These are phyloP conservation scores for Phytophthora crassamura DNA, from an alignment of 352 stramenopile species.

Conservation along the genomic window DNA sequence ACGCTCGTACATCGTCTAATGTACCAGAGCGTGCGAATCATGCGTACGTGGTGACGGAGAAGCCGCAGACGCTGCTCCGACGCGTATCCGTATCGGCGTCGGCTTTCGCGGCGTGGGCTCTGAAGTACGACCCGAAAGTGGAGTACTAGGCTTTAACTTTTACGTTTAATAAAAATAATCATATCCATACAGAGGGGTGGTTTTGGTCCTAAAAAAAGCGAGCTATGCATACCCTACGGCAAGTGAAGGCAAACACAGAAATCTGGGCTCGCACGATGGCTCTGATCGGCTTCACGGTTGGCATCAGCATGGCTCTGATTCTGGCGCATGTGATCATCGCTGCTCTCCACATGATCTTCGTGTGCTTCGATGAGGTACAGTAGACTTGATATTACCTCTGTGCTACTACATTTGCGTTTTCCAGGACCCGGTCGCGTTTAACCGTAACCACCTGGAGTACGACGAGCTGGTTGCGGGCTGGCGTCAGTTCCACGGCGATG, in stretches of 20 bases:
- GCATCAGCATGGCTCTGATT: conserved; percentile 85
- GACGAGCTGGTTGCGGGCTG: conserved; percentile 76
- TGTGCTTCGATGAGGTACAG: conserved; percentile 87
- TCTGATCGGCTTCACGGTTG: conserved; percentile 80
- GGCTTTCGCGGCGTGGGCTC: conserved; percentile 36
- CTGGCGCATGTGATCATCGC: conserved; percentile 85
- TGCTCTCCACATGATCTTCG: conserved; percentile 86
- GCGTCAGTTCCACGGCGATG: conserved; percentile 85
- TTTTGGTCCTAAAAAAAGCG: too few relatives aligned
- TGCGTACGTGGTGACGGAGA: conserved; percentile 35
- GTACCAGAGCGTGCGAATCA: conserved; percentile 17
- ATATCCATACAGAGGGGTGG: too few relatives aligned
- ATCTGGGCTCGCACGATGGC: too few relatives aligned
- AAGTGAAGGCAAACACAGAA: too few relatives aligned
- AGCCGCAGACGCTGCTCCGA: conserved; percentile 36
- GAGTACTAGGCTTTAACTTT: too few relatives aligned
- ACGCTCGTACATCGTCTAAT: conserved; percentile 11
- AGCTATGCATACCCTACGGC: too few relatives aligned
- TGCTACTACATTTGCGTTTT: conserved; percentile 6
- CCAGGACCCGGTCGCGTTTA: conserved; percentile 82
- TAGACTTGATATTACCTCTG: conserved; percentile 19
- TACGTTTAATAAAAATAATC: too few relatives aligned
- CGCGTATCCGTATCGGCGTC: conserved; percentile 33
- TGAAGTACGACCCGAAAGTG: conserved; percentile 38
- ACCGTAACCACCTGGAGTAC: conserved; percentile 87